phyloP scores from a whole-genome alignment of 2,329 filamentous ascomycete species.

The Claviceps sorghi region DNA sequence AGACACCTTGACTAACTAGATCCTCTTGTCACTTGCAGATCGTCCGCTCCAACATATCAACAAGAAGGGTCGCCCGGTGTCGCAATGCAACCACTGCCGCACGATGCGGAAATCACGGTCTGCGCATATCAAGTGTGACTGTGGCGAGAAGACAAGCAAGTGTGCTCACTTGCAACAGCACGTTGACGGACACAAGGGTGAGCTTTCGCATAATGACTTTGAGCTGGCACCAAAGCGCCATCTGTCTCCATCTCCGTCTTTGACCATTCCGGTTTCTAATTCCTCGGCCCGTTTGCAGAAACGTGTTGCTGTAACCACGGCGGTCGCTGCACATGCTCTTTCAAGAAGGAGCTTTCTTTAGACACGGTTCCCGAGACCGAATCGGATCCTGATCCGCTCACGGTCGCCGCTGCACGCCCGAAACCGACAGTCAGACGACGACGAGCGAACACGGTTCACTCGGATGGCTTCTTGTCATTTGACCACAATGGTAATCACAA shows the following conservation, averaged over 20 bases:
- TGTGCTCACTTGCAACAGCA: constrained; percentile 45
- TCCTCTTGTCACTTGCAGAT: constrained; percentile 37
- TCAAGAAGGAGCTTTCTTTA: constrained; percentile 46
- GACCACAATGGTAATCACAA: constrained; percentile 53
- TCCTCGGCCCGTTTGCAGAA: constrained; percentile 25
- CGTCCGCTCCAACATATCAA: constrained; percentile 87
- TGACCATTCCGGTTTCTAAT: constrained; percentile 6
- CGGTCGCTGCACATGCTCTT: constrained; percentile 48
- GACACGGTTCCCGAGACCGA: constrained; percentile 52
- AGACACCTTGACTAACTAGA: background rate
- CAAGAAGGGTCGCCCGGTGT: constrained; percentile 93
- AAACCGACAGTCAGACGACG: constrained; percentile 34
- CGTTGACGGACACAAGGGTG: constrained; percentile 44
- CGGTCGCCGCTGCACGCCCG: constrained; percentile 17
- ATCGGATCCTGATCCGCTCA: constrained; percentile 32
- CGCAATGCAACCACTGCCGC: constrained; percentile 95
- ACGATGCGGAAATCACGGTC: constrained; percentile 90
- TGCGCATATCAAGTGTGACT: constrained; percentile 92
- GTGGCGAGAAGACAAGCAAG: constrained; percentile 76
- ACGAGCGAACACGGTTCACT: constrained; percentile 47
- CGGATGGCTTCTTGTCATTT: constrained; percentile 43
- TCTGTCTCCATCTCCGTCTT: constrained; percentile 3
- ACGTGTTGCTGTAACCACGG: constrained; percentile 59
- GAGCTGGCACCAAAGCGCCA: background rate
- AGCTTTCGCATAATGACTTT: constrained; percentile 16